phyloP scores from a whole-genome alignment of 23 red algal species.

The Porphyridium purpureum region DNA sequence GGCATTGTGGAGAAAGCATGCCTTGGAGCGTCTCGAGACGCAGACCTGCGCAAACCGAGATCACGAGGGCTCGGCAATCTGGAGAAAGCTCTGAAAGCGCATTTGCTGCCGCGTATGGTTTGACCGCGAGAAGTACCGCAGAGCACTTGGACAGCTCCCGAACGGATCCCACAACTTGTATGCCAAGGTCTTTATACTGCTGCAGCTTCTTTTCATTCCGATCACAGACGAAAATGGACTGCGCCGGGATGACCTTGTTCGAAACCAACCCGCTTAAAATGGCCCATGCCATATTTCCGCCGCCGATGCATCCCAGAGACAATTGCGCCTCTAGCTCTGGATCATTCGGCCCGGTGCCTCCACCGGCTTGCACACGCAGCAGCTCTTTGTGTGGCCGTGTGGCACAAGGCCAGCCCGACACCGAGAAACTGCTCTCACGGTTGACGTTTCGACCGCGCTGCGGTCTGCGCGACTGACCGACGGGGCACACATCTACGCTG shows the following conservation, averaged over 20 bases:
- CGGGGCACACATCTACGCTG: no score
- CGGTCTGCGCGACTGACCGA: no score
- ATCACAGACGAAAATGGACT: conserved; percentile 10
- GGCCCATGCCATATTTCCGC: conserved; percentile 90
- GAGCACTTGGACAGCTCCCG: not conserved
- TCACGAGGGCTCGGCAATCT: conserved; percentile 11
- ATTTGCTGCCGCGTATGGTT: conserved; percentile 2
- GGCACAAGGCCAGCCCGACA: no score
- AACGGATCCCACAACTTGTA: not conserved
- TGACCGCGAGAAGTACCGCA: conserved; percentile 18
- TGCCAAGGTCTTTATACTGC: not conserved
- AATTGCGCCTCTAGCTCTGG: no score
- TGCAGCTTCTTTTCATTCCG: not conserved
- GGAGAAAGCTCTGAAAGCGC: not conserved
- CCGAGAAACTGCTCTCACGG: no score
- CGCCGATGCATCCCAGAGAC: conserved; percentile 91
- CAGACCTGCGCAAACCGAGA: conserved; percentile 85
- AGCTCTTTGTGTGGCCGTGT: no score
- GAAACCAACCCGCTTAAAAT: conserved; percentile 70
- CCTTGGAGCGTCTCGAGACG: conserved; percentile 22
- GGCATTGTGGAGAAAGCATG: not conserved
- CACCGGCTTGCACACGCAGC: no score
- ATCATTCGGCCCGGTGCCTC: no score
- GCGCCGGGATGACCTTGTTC: conserved; percentile 10
- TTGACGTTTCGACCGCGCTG: no score